Percentiles rank a stretch among this genome's conserved stretches.
phyloP scores from a whole-genome alignment of 164 flowering plant genomes.

The Stephania japonica region DNA sequence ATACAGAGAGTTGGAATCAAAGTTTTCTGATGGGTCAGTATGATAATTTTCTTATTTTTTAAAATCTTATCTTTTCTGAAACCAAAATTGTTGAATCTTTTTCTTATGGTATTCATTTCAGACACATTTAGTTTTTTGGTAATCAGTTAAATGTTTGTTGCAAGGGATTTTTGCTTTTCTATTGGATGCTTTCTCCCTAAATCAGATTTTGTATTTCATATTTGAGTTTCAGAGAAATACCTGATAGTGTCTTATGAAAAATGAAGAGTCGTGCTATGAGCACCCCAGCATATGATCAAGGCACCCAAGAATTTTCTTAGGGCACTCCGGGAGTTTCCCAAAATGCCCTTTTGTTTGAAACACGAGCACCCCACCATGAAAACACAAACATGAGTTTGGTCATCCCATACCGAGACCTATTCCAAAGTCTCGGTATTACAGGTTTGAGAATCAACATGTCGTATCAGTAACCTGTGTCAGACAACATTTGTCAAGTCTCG shows the following conservation, averaged over 20 bases:
- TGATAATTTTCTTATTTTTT: background rate
- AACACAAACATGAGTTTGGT: too few relatives aligned
- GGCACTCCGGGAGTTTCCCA: too few relatives aligned
- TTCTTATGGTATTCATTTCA: background rate
- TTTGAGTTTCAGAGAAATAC: background rate
- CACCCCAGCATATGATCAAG: too few relatives aligned
- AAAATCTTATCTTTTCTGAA: background rate
- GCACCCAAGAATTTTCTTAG: too few relatives aligned
- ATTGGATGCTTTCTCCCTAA: background rate
- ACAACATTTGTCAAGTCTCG: too few relatives aligned
- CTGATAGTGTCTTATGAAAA: background rate
- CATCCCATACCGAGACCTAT: too few relatives aligned
- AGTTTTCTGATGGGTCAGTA: conserved; percentile 72
- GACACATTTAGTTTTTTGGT: background rate
- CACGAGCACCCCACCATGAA: too few relatives aligned
- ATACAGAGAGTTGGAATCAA: conserved; percentile 62
- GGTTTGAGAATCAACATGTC: too few relatives aligned
- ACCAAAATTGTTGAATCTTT: background rate
- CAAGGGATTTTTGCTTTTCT: background rate
- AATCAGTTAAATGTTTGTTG: background rate
- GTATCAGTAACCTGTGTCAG: too few relatives aligned
- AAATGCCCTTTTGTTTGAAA: too few relatives aligned
- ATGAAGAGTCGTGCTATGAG: too few relatives aligned
- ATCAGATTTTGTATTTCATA: background rate
- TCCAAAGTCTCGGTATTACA: too few relatives aligned